Evolutionary conservation across 768 basidiomycete genomes (phyloP).

Genomic region (Hirschioporus abietinus): DNA sequence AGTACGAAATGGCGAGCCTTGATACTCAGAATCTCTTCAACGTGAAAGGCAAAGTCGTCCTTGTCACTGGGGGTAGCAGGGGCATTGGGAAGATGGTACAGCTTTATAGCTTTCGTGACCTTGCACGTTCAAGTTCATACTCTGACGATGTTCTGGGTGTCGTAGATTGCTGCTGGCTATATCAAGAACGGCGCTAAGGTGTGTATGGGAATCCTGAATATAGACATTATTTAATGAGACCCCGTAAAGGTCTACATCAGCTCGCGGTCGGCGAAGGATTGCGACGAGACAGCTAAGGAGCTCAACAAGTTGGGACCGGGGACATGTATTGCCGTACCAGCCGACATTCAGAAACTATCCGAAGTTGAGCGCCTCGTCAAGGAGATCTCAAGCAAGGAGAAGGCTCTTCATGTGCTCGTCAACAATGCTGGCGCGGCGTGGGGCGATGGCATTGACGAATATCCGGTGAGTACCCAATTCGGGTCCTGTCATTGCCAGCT

Average conservation of each 20-base stretch:
- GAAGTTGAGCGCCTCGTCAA: constrained; percentile 49
- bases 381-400: constrained; percentile 47
- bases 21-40: constrained; percentile 37
- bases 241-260: constrained; percentile 52
- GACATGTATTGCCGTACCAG: constrained; percentile 46
- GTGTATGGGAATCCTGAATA: constrained; percentile 7
- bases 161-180: constrained; percentile 58
- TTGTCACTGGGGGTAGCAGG: constrained; percentile 62
- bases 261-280: constrained; percentile 48
- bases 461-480: constrained; percentile 31
- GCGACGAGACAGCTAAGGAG: constrained; percentile 45
- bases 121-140: not conserved
- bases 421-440: constrained; percentile 64
- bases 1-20: constrained; percentile 30
- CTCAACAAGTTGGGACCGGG: constrained; percentile 51
- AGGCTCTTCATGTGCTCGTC: constrained; percentile 49
- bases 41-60: constrained; percentile 48
- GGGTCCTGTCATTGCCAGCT: constrained; percentile 9
- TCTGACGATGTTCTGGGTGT: not conserved
- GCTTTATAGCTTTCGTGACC: constrained; percentile 3
- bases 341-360: constrained; percentile 46
- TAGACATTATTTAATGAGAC: not conserved
- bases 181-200: constrained; percentile 58
- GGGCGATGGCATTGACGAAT: constrained; percentile 41
- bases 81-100: constrained; percentile 63